Base-by-base conservation (phyloP, 768 basidiomycete species). In the Phylloporus arenicola region DNA sequence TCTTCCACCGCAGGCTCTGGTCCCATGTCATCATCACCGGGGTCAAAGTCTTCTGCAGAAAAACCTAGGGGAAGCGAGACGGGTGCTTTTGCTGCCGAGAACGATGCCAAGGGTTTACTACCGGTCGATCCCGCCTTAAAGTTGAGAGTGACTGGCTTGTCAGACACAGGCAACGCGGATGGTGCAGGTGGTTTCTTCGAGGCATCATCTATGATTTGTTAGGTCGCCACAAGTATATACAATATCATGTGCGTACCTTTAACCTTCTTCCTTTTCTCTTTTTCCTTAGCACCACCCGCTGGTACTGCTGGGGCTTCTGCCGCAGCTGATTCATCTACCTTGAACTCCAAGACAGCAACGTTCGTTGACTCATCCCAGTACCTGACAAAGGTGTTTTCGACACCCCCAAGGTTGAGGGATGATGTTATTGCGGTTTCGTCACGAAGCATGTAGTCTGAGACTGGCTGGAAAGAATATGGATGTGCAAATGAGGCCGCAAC, bases 301-400 rank as follows among this genome's bases (percentile, higher is more conserved):
- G 69, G 47, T 20, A 22, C 20, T 33, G 71, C 59, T 12, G 45
- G 27, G 9, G n/a, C 42, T 10, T 69, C 62, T 6, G 65, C 50
- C 20, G 61, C 47, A 11, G 72, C 64, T 22, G 76, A 72, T 59
- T 81, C 76, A 49, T 87, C 85, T 5, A 89, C 87, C 62, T 88
- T 80, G 62, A 91, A 92, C 58, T 88, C 86, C 41, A 90, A 70
- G 12, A 86, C 77, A 30, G 85, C 83, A 22, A 83, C 77, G 1
- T 82, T 86, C 1, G 89, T 86, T 30, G 73, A 79, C 60, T 94
- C 91, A 58, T 97, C 94, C 92, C 95, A 95, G 67, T 98, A 98
- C 50, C 83, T 75, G 20, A 90, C 84, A 81, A 84, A 90, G 7
- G 76, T 71, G 37, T 79, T 82, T 57, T 89, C 86, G 22, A 75